phyloP scores from a whole-genome alignment of 768 basidiomycete genomes.

The Russula griseocarnosa region DNA sequence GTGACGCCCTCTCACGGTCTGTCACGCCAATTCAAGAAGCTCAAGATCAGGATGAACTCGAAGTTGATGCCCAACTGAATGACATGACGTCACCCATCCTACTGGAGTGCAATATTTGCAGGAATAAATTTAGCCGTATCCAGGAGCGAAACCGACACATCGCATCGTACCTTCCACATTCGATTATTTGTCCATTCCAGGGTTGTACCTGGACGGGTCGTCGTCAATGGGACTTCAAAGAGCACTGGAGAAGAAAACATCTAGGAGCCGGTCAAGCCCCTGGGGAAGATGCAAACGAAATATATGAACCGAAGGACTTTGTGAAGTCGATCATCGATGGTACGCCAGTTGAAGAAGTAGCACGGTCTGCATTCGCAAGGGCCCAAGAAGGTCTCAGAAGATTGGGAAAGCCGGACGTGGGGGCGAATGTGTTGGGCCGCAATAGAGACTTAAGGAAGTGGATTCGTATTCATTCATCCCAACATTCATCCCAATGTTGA shows the following conservation, averaged over 20 bases:
- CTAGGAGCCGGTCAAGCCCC: not conserved
- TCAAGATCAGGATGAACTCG: not conserved
- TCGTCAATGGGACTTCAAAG: not conserved
- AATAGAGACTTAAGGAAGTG: not conserved
- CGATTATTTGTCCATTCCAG: not conserved
- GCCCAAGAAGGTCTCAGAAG: not conserved
- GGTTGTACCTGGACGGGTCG: not conserved
- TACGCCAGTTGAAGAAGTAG: not conserved
- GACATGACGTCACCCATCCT: not conserved
- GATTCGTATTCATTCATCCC: not conserved
- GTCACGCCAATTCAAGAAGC: not conserved
- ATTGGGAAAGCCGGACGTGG: not conserved
- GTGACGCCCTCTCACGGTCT: not conserved
- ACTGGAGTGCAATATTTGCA: not conserved
- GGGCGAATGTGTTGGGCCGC: not conserved
- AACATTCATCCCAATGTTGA: too few relatives aligned
- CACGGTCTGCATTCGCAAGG: not conserved
- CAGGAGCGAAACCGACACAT: not conserved
- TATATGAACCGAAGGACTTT: not conserved
- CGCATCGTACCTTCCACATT: not conserved
- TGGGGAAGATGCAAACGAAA: not conserved
- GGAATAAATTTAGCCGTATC: rapidly evolving
- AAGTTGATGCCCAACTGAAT: not conserved
- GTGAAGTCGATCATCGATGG: not conserved
- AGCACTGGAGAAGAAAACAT: not conserved